Percentiles rank a stretch among this genome's conserved stretches.
These are phyloP conservation scores for Pholiota molesta DNA, from an alignment of 768 basidiomycete genomes.

Conservation along the genomic window DNA sequence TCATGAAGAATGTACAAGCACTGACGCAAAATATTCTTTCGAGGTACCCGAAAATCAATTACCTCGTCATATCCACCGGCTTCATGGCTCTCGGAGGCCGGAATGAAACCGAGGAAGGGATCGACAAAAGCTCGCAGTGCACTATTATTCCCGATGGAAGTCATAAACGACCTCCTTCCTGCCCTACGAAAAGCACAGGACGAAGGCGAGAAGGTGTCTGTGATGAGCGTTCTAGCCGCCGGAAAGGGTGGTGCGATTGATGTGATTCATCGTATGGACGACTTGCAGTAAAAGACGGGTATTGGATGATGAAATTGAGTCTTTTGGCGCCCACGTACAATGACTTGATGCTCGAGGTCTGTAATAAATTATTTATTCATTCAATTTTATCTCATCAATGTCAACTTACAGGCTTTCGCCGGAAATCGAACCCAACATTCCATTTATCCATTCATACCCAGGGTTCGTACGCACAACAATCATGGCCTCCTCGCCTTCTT, in stretches of 20 bases:
- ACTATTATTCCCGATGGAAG: constrained; percentile 55
- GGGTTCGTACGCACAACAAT: constrained; percentile 41
- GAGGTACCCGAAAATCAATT: constrained; percentile 50
- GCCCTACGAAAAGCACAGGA: constrained; percentile 45
- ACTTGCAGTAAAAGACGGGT: constrained; percentile 47
- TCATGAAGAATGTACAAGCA: constrained; percentile 46
- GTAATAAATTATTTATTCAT: background rate
- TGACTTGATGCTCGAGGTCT: constrained; percentile 53
- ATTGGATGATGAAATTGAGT: constrained; percentile 33
- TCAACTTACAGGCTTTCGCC: constrained; percentile 35
- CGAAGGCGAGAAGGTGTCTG: constrained; percentile 52
- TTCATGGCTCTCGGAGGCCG: constrained; percentile 40
- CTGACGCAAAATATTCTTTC: constrained; percentile 34
- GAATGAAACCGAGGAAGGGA: constrained; percentile 35
- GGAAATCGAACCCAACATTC: constrained; percentile 34
- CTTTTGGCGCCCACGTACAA: constrained; percentile 43
- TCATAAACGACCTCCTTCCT: constrained; percentile 47
- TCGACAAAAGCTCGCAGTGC: constrained; percentile 40
- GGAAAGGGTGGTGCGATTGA: constrained; percentile 43
- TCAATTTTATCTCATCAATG: background rate
- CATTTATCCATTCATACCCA: constrained; percentile 43
- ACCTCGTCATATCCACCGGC: constrained; percentile 47
- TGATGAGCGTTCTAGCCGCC: constrained; percentile 47
- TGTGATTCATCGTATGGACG: constrained; percentile 26
- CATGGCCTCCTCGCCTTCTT: constrained; percentile 28